phyloP scores from a whole-genome alignment of 306 rosid genomes.

The Aeschynomene evenia region DNA sequence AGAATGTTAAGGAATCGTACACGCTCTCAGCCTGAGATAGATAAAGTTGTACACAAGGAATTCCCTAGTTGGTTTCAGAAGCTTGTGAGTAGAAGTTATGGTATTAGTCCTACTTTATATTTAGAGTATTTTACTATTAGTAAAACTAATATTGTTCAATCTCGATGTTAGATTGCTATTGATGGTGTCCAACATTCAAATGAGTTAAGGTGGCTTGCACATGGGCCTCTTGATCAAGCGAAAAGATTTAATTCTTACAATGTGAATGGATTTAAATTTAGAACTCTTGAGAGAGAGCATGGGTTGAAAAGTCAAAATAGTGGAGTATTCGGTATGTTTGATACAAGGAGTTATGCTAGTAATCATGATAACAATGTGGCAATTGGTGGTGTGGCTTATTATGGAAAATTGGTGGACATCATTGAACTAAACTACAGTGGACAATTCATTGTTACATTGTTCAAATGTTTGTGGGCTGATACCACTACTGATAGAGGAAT shows the following conservation, averaged over 20 bases:
- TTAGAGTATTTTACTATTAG: neutral
- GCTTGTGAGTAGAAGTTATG: neutral
- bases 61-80: neutral
- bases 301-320: neutral
- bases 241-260: neutral
- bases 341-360: too few relatives aligned
- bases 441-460: too few relatives aligned
- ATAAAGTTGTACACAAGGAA: too few relatives aligned
- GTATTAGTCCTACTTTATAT: neutral
- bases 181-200: neutral
- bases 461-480: too few relatives aligned
- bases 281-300: neutral
- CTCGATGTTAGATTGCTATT: neutral
- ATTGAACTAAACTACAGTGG: too few relatives aligned
- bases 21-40: neutral
- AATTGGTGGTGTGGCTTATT: too few relatives aligned
- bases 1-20: neutral
- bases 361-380: too few relatives aligned
- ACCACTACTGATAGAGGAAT: too few relatives aligned
- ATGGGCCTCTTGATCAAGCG: neutral
- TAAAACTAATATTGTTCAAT: neutral
- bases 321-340: neutral
- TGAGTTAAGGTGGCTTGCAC: neutral
- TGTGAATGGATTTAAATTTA: neutral
- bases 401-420: too few relatives aligned